Conservation (phyloP, 768 basidiomycete species). For the Tulasnella calospora region DNA sequence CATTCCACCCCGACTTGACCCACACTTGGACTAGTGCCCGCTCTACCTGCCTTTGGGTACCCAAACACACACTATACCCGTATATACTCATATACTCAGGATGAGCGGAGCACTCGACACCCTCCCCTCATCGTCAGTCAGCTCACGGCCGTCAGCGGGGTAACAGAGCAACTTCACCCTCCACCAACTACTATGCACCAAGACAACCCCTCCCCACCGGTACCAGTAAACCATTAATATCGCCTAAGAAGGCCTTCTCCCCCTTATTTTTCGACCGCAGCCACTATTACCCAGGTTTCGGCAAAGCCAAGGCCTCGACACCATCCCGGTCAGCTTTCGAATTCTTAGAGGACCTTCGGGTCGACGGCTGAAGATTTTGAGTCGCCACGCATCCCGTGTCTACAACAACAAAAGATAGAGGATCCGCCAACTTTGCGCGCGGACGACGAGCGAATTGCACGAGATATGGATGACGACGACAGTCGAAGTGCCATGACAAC, state of each 20-base stretch:
- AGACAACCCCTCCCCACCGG: not conserved
- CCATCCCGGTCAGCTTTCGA: not conserved
- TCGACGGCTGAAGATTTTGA: too few species aligned
- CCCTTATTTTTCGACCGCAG: not conserved
- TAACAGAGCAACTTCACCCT: not conserved
- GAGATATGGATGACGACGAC: too few species aligned
- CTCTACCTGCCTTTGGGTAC: not conserved
- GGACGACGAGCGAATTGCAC: too few species aligned
- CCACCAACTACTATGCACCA: not conserved
- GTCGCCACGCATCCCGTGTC: too few species aligned
- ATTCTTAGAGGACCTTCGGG: too few species aligned
- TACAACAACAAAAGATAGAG: too few species aligned
- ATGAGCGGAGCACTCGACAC: not conserved
- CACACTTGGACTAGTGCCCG: too few species aligned
- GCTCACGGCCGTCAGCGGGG: not conserved
- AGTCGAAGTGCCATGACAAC: not conserved
- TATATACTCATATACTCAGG: not conserved
- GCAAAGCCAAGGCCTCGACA: not conserved
- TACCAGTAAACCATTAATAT: not conserved
- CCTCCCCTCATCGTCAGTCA: not conserved
- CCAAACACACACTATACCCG: not conserved
- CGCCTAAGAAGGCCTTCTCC: not conserved
- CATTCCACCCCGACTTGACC: too few species aligned
- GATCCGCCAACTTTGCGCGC: too few species aligned
- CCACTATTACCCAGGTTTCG: not conserved